Evolutionary conservation across 805 yeast genomes (phyloP).

Genomic region (Hanseniaspora lindneri): DNA sequence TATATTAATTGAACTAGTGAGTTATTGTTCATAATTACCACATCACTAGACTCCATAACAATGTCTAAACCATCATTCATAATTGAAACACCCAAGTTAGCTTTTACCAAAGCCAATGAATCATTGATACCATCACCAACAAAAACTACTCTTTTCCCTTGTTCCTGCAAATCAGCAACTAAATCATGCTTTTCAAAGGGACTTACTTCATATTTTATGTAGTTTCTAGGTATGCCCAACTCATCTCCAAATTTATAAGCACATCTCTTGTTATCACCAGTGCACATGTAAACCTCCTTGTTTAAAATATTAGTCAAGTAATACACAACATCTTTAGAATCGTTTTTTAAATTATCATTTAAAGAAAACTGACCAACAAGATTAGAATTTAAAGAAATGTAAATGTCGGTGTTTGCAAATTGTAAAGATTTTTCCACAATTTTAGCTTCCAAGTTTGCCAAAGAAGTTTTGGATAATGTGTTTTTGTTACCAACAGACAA

Average conservation of each 20-base stretch:
- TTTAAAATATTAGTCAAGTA: conserved; percentile 39
- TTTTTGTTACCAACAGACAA: conserved; percentile 48
- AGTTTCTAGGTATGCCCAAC: conserved; percentile 52
- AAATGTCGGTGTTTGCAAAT: conserved; percentile 32
- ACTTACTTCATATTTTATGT: conserved; percentile 61
- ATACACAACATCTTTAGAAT: conserved; percentile 49
- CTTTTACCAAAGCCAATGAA: conserved; percentile 85
- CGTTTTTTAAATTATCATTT: conserved; percentile 54
- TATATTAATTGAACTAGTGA: conserved; percentile 40
- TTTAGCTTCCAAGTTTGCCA: conserved; percentile 16
- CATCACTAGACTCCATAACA: conserved; percentile 93
- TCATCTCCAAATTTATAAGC: conserved; percentile 54
- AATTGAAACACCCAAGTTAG: conserved; percentile 83
- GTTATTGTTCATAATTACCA: conserved; percentile 51
- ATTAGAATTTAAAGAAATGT: conserved; percentile 45
- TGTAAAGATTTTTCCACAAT: conserved; percentile 20
- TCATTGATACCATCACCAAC: conserved; percentile 98
- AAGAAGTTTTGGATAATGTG: conserved; percentile 23
- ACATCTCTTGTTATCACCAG: conserved; percentile 66
- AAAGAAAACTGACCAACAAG: conserved; percentile 58
- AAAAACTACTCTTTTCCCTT: conserved; percentile 51
- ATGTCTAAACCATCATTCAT: conserved; percentile 81
- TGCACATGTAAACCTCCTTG: conserved; percentile 66
- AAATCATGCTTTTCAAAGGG: conserved; percentile 69
- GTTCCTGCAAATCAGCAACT: conserved; percentile 44